Conservation (phyloP, 352 stramenopile genomes). For the Pythium vanterpoolii region DNA sequence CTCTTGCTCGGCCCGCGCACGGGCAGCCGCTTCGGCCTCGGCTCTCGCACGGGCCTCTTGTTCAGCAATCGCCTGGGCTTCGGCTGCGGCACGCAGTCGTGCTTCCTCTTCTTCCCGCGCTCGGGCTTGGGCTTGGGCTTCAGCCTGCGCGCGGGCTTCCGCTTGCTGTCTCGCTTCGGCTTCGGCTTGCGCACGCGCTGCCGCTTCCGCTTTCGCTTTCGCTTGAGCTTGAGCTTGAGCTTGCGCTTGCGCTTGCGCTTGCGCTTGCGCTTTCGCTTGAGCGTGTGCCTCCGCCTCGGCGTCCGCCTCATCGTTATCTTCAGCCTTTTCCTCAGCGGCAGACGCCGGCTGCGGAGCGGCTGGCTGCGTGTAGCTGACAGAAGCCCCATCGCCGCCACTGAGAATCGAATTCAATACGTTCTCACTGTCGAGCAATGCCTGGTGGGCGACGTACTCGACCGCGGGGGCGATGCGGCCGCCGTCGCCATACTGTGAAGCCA, state of each 20-base stretch:
- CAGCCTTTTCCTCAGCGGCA: constrained; percentile 29
- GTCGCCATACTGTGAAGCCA: constrained; percentile 72
- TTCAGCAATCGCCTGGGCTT: constrained; percentile 27
- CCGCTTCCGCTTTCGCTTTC: no score
- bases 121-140: constrained; percentile 3
- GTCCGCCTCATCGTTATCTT: constrained; percentile 27
- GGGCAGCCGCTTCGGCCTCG: constrained; percentile 24
- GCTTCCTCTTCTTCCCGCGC: constrained; percentile 26
- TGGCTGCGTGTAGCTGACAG: not conserved
- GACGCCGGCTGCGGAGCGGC: constrained; percentile 21
- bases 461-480: constrained; percentile 46
- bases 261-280: constrained; percentile 23
- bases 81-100: constrained; percentile 21
- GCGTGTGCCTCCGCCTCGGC: constrained; percentile 29
- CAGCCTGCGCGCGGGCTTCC: constrained; percentile 18
- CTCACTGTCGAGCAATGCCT: constrained; percentile 60
- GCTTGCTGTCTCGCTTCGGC: constrained; percentile 18
- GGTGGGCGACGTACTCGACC: constrained; percentile 74
- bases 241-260: constrained; percentile 1
- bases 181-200: constrained; percentile 25
- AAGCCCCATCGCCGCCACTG: constrained; percentile 18
- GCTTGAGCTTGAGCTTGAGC: constrained; percentile 5
- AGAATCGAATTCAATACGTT: constrained; percentile 50
- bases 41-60: constrained; percentile 16
- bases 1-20: constrained; percentile 21